Percentiles rank a stretch among this genome's conserved stretches.
Conservation (phyloP, 2,329 filamentous ascomycete species). For the Neophaeococcomyces mojaviensis region DNA sequence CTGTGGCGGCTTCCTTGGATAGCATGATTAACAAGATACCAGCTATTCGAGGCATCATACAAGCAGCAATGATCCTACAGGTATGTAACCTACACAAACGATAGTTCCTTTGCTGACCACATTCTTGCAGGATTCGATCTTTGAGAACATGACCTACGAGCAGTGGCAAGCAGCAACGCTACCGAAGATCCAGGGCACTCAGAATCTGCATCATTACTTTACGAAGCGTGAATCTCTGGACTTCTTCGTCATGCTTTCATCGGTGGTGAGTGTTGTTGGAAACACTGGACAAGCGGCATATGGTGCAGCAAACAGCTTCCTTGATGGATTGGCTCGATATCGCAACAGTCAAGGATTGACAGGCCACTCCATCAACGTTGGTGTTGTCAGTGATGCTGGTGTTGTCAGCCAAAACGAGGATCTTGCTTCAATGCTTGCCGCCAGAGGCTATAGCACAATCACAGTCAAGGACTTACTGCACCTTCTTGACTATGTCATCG, state of each 20-base stretch:
- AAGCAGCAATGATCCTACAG: conserved; percentile 22
- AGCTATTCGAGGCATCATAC: conserved; percentile 25
- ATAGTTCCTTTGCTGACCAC: too few relatives aligned
- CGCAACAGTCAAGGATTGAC: conserved; percentile 23
- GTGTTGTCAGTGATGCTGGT: conserved; percentile 26
- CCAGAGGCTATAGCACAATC: too few relatives aligned
- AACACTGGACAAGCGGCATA: conserved; percentile 33
- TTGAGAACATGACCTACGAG: conserved; percentile 13
- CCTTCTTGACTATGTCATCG: too few relatives aligned
- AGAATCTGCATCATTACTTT: conserved; percentile 26
- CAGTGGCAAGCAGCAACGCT: conserved; percentile 27
- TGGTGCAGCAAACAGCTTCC: conserved; percentile 30
- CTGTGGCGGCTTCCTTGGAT: conserved; percentile 10
- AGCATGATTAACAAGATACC: conserved; percentile 17
- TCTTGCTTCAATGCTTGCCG: too few relatives aligned
- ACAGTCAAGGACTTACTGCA: too few relatives aligned
- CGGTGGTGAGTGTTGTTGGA: conserved; percentile 29
- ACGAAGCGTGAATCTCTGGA: conserved; percentile 29
- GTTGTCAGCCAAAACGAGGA: conserved; percentile 8
- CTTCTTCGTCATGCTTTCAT: conserved; percentile 39
- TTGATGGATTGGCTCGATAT: conserved; percentile 28
- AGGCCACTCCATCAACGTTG: conserved; percentile 26
- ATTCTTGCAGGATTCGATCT: too few relatives aligned
- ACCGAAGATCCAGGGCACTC: conserved; percentile 29
- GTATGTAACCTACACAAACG: too few relatives aligned